These are phyloP conservation scores for Dioscorea alata DNA, from an alignment of 106 monocot genomes.

Conservation along the genomic window DNA sequence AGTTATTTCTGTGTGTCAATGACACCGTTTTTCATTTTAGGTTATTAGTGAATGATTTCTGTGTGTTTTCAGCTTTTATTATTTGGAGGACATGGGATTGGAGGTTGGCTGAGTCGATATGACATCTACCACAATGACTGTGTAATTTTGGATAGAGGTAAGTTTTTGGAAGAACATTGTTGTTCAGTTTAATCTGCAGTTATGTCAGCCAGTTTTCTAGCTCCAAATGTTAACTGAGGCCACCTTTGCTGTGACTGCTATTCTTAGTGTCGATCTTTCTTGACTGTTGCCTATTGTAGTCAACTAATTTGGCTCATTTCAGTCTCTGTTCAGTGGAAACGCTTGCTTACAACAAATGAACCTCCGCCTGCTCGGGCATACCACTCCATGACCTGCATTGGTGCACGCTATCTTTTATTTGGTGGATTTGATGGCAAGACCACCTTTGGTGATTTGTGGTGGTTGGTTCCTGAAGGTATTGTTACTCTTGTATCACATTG, in stretches of 20 bases:
- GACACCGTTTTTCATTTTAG: background rate
- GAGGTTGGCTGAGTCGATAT: conserved; percentile 98
- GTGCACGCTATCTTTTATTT: conserved; percentile 82
- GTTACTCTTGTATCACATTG: background rate
- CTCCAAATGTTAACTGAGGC: no score
- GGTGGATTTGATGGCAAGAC: conserved; percentile 98
- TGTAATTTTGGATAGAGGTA: conserved; percentile 90
- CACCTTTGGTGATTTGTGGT: conserved; percentile 95
- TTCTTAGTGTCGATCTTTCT: background rate
- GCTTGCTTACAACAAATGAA: conserved; percentile 59
- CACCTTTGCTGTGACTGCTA: no score
- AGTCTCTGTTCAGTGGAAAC: conserved; percentile 99
- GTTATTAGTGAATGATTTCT: background rate
- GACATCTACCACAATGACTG: conserved; percentile 94
- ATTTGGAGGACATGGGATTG: conserved; percentile 97
- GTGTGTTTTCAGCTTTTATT: conserved; percentile 65
- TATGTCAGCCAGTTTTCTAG: background rate
- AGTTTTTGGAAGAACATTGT: background rate
- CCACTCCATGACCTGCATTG: conserved; percentile 85
- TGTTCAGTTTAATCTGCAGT: background rate
- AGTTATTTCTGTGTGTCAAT: background rate
- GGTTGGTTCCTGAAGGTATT: conserved; percentile 93
- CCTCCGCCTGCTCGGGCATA: conserved; percentile 91
- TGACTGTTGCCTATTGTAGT: conserved; percentile 1
- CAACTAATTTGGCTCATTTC: conserved; percentile 13